phyloP scores from a whole-genome alignment of 2,329 filamentous ascomycete genomes.

The Scorias spongiosa region DNA sequence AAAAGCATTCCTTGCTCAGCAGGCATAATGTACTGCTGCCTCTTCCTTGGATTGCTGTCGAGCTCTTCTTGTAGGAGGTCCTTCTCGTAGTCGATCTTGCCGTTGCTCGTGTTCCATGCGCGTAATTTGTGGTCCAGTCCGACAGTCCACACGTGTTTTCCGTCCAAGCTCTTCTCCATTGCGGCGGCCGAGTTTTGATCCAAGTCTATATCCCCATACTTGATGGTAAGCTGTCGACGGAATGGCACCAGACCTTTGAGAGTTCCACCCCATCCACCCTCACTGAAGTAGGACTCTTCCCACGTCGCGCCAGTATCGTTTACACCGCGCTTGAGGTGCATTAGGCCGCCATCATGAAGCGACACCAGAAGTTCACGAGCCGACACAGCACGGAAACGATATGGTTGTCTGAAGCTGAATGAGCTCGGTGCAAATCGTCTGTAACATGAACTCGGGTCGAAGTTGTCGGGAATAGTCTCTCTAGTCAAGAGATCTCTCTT shows the following conservation, averaged over 20 bases:
- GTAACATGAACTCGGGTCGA: conserved; percentile 60
- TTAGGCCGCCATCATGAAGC: conserved; percentile 62
- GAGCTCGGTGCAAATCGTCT: conserved; percentile 59
- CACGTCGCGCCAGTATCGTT: conserved; percentile 41
- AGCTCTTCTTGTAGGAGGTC: conserved; percentile 60
- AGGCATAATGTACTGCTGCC: conserved; percentile 61
- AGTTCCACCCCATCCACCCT: conserved; percentile 52
- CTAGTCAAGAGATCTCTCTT: conserved; percentile 69
- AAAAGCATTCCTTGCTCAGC: conserved; percentile 65
- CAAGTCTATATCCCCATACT: conserved; percentile 48
- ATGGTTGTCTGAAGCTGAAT: conserved; percentile 62
- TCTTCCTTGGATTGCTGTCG: conserved; percentile 20
- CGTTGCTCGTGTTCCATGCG: conserved; percentile 76
- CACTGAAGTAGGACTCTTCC: conserved; percentile 57
- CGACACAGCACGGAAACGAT: conserved; percentile 62
- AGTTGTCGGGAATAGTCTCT: conserved; percentile 41
- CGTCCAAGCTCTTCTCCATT: conserved; percentile 31
- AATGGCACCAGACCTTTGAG: conserved; percentile 52
- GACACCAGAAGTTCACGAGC: conserved; percentile 64
- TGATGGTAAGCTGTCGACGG: conserved; percentile 47
- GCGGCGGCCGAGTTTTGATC: conserved; percentile 55
- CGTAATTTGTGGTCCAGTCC: conserved; percentile 79
- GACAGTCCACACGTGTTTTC: conserved; percentile 54
- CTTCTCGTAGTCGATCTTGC: conserved; percentile 58
- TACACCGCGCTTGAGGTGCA: conserved; percentile 50